Conservation (phyloP, 2,329 filamentous ascomycete genomes). For the Xylariaceae sp. region DNA sequence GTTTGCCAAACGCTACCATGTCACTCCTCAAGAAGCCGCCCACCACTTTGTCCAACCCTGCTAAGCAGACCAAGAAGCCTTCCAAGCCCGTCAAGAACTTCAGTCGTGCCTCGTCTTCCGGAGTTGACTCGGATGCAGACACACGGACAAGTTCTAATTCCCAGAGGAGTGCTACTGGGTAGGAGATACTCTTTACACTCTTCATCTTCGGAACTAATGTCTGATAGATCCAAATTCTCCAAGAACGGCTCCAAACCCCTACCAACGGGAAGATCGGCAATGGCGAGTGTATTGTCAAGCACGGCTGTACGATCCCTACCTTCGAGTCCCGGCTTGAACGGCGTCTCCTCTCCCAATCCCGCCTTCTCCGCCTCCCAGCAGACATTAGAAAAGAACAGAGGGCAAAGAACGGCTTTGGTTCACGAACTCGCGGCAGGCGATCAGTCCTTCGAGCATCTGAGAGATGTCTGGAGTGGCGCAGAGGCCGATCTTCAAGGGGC, state of each 20-base stretch:
- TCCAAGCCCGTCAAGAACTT: constrained; percentile 32
- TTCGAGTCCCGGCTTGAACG: constrained; percentile 55
- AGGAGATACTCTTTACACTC: constrained; percentile 23
- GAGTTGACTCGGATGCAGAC: constrained; percentile 38
- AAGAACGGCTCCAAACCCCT: constrained; percentile 34
- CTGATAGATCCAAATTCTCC: constrained; percentile 38
- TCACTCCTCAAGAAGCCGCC: constrained; percentile 47
- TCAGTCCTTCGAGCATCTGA: constrained; percentile 48
- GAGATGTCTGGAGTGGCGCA: constrained; percentile 49
- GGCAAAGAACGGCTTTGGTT: constrained; percentile 52
- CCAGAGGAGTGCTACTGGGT: constrained; percentile 44
- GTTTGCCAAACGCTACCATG: constrained; percentile 49
- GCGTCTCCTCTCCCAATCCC: constrained; percentile 53
- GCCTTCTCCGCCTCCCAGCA: constrained; percentile 51
- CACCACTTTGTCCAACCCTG: constrained; percentile 11
- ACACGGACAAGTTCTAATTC: constrained; percentile 9
- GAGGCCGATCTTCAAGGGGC: constrained; percentile 53
- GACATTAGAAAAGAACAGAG: constrained; percentile 52
- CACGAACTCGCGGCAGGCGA: constrained; percentile 60
- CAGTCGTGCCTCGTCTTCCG: constrained; percentile 38
- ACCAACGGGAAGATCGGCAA: constrained; percentile 36
- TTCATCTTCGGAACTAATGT: constrained; percentile 29
- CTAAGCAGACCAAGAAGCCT: constrained; percentile 22
- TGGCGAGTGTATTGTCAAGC: constrained; percentile 42
- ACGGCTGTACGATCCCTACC: constrained; percentile 46